Evolutionary conservation across 176 grass and related monocot genomes (phyloP).

Genomic region (Eleusine coracana): DNA sequence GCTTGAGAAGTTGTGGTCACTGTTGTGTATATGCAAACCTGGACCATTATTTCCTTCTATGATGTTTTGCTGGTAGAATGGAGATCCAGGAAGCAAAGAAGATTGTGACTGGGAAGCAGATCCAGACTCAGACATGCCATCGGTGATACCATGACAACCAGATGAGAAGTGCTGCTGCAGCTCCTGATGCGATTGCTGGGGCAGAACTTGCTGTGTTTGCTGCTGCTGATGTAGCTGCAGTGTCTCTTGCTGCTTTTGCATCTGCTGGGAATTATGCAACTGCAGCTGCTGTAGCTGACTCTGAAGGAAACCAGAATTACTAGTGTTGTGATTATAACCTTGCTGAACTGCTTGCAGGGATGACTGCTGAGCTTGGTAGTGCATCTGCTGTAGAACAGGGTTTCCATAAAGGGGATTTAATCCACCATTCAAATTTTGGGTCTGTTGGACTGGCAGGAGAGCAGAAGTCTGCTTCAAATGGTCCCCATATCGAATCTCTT

Average conservation of each 20-base stretch:
- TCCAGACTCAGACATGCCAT: slow-evolving; percentile 51
- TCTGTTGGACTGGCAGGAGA: slow-evolving; percentile 65
- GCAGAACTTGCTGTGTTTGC: slow-evolving; percentile 41
- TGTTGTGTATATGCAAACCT: slow-evolving; percentile 58
- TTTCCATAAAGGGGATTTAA: slow-evolving; percentile 59
- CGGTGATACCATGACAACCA: slow-evolving; percentile 56
- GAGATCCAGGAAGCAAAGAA: slow-evolving; percentile 48
- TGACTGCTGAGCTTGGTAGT: slow-evolving; percentile 66
- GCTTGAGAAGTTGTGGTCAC: slow-evolving; percentile 67
- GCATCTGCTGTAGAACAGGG: slow-evolving; percentile 76
- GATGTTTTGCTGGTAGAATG: slow-evolving; percentile 58
- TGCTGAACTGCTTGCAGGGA: slow-evolving; percentile 64
- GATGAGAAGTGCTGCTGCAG: slow-evolving; percentile 56
- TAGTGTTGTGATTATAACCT: slow-evolving; percentile 50
- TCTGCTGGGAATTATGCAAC: slow-evolving; percentile 40
- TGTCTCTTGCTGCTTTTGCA: slow-evolving; percentile 39
- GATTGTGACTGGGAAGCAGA: slow-evolving; percentile 49
- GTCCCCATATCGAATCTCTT: slow-evolving; percentile 79
- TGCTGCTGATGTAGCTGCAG: slow-evolving; percentile 15
- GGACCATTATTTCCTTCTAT: slow-evolving; percentile 55
- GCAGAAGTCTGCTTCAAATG: slow-evolving; percentile 62
- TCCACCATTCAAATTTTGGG: slow-evolving; percentile 59
- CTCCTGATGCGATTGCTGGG: slow-evolving; percentile 45
- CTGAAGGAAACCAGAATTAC: slow-evolving; percentile 57
- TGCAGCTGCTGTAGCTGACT: slow-evolving; percentile 66